Conservation (phyloP, 2,329 filamentous ascomycete species). For the Aureobasidium sp. region DNA sequence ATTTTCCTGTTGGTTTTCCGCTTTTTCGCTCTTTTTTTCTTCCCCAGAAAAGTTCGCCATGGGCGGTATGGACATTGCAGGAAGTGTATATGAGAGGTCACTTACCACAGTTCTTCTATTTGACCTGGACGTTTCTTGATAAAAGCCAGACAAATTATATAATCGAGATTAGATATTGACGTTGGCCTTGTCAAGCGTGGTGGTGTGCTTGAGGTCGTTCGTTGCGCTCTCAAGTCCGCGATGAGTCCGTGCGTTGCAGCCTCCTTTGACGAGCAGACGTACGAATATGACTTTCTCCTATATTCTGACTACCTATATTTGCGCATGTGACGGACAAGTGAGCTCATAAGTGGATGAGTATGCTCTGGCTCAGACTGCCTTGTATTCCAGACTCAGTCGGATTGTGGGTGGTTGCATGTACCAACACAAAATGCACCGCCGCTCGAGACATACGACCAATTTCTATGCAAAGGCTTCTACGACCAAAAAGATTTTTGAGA, state of each 20-base stretch:
- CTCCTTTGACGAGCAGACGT: neutral
- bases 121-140: no score
- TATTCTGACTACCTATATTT: neutral
- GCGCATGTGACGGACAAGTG: no score
- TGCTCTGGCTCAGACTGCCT: neutral
- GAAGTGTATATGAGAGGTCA: neutral
- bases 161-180: neutral
- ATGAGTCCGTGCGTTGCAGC: neutral
- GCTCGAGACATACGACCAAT: neutral
- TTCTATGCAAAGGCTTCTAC: no score
- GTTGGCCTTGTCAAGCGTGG: neutral
- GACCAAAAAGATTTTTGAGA: neutral
- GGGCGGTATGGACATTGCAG: neutral
- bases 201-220: neutral
- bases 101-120: neutral
- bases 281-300: neutral
- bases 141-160: neutral
- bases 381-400: neutral
- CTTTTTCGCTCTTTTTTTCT: neutral
- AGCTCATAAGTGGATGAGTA: no score
- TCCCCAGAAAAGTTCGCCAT: neutral
- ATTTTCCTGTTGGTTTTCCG: neutral
- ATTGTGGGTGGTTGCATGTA: neutral
- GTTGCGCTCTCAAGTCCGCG: neutral
- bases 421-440: neutral